Evolutionary conservation across 2,329 filamentous ascomycete species (phyloP).

Genomic region (Cladosporium halotolerans): DNA sequence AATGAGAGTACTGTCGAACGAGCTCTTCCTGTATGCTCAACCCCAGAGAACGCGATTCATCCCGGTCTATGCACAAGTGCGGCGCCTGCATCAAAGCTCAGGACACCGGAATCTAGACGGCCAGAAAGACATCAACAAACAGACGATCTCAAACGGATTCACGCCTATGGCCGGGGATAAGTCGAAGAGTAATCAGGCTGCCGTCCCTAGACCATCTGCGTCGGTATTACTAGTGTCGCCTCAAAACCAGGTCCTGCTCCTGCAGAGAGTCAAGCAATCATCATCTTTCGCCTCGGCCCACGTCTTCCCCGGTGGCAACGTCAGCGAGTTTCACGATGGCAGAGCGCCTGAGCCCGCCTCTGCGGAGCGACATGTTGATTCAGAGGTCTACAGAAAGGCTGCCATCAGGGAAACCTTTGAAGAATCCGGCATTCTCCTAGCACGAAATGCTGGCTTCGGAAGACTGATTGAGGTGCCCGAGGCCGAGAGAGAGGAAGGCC

Average conservation of each 20-base stretch:
- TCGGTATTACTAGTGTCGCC: constrained; percentile 83
- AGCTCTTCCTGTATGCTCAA: background rate
- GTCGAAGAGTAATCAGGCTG: constrained; percentile 33
- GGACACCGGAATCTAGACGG: background rate
- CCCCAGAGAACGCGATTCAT: background rate
- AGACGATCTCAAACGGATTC: constrained; percentile 13
- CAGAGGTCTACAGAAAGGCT: constrained; percentile 66
- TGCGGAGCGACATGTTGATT: constrained; percentile 60
- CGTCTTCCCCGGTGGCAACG: constrained; percentile 88
- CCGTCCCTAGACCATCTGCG: constrained; percentile 55
- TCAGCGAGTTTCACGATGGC: constrained; percentile 73
- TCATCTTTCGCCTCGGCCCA: constrained; percentile 84
- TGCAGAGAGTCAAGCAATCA: constrained; percentile 78
- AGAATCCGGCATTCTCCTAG: constrained; percentile 83
- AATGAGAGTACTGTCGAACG: background rate
- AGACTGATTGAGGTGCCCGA: constrained; percentile 56
- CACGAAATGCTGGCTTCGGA: constrained; percentile 46
- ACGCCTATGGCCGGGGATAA: constrained; percentile 11
- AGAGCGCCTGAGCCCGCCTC: constrained; percentile 45
- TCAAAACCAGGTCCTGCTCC: constrained; percentile 76
- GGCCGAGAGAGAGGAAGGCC: constrained; percentile 56
- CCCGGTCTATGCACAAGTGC: background rate
- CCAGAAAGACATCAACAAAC: constrained; percentile 7
- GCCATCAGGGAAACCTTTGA: constrained; percentile 92
- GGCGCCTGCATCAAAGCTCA: background rate